These are phyloP conservation scores for Chytriomyces sp. DNA, from an alignment of 192 early-diverging fungal species.

Conservation along the genomic window DNA sequence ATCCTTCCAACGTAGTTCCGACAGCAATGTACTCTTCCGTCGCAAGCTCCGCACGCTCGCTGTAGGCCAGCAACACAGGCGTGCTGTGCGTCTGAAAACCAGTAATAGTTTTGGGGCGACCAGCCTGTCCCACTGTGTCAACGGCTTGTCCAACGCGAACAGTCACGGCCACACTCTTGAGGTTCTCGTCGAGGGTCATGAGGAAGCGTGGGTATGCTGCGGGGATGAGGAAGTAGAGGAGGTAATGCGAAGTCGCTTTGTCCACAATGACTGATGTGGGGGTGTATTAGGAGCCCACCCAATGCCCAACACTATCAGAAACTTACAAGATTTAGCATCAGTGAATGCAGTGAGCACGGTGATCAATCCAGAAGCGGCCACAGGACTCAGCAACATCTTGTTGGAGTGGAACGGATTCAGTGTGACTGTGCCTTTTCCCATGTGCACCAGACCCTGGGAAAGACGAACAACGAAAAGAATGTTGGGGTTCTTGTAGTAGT, in stretches of 20 bases:
- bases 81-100: conserved; percentile 99
- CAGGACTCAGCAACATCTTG: conserved; percentile 87
- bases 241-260: conserved; percentile 74
- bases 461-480: conserved; percentile 84
- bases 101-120: conserved; percentile 97
- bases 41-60: conserved; percentile 96
- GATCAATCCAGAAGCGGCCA: conserved; percentile 84
- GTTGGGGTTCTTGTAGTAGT: conserved; percentile 94
- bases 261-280: conserved; percentile 72
- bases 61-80: conserved; percentile 93
- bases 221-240: conserved; percentile 90
- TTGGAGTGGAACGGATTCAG: conserved; percentile 94
- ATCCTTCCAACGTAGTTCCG: conserved; percentile 87
- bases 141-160: conserved; percentile 99
- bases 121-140: conserved; percentile 99
- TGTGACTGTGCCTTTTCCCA: conserved; percentile 99
- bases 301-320: conserved; percentile 17
- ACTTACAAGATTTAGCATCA: conserved; percentile 81
- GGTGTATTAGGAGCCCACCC: not conserved
- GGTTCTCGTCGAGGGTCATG: conserved; percentile 90
- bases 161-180: conserved; percentile 79
- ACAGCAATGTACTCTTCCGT: conserved; percentile 94
- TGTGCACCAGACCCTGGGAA: conserved; percentile 84
- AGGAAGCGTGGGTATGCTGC: conserved; percentile 98
- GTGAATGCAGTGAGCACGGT: conserved; percentile 89